Evolutionary conservation across 192 early-diverging fungal genomes (phyloP).

Genomic region (Gamsiella multidivaricata): DNA sequence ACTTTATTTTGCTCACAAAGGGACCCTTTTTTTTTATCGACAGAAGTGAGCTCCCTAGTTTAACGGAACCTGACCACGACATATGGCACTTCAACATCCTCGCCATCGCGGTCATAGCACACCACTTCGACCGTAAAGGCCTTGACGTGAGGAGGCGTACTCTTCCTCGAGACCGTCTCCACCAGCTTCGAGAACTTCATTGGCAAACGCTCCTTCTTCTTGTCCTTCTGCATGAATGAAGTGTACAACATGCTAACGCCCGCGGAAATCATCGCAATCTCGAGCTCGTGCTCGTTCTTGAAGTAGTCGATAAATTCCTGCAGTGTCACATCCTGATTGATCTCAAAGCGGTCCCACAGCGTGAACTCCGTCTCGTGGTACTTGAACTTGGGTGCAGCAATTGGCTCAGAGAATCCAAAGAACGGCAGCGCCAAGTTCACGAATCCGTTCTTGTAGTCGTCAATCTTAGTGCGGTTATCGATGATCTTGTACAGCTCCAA

Average conservation of each 20-base stretch:
- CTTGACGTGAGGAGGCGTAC: conserved; percentile 86
- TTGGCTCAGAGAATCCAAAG: conserved; percentile 99
- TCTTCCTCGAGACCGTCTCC: conserved; percentile 86
- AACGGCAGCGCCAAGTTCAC: conserved; percentile 97
- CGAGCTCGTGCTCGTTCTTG: conserved; percentile 81
- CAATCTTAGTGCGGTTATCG: conserved; percentile 80
- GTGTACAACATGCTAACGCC: conserved; percentile 95
- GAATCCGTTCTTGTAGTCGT: conserved; percentile 99
- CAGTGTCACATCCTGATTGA: conserved; percentile 86
- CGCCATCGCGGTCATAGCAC: conserved; percentile 87
- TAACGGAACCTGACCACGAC: conserved; percentile 46
- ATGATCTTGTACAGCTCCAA: conserved; percentile 97
- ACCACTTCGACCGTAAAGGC: conserved; percentile 88
- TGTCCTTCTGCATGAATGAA: conserved; percentile 88
- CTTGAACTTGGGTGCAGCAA: conserved; percentile 87
- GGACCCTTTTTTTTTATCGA: neutral
- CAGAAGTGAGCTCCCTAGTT: no score
- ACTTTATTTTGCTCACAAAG: no score
- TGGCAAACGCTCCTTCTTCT: conserved; percentile 80
- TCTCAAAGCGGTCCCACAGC: conserved; percentile 96
- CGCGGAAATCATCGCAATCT: conserved; percentile 92
- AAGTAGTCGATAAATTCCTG: conserved; percentile 91
- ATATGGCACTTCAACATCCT: conserved; percentile 85
- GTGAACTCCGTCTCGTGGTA: conserved; percentile 90
- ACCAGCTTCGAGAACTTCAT: conserved; percentile 91